Evolutionary conservation across 2,329 filamentous ascomycete genomes (phyloP), one percentile per base, ranked within the genome.

Genomic region (Xylaria arbuscula): DNA sequence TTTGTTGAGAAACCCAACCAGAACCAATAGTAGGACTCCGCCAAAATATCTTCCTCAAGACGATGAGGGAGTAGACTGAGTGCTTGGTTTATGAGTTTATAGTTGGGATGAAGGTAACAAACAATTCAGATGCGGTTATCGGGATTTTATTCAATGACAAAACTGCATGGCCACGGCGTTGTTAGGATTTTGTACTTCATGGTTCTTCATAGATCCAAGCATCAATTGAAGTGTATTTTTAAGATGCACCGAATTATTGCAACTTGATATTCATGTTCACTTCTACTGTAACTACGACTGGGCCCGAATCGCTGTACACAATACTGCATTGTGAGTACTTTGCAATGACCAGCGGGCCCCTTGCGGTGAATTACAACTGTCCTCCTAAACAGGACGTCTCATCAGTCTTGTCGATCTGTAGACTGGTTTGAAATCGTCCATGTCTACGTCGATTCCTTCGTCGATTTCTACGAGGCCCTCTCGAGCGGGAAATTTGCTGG

Each of bases 381-480:
- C 5, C 28, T 28, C 48, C 68, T 73, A 72, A 51, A 68, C 56
- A 64, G 58, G 67, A 47, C 69, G 70, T 57, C 73, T 74, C 65
- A 70, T 67, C 64, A 71, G 71, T 64, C 69, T 74, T 34, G 72
- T 69, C n/a, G 73, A 65, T 64, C 71, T 73, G 50, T 68, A 70
- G 65, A 68, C 67, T n/a, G 76, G 72, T 54, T 74, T 72, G 67
- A 74, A 72, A 66, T 72, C 70, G 57, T 76, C 75, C 72, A 78
- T 72, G 64, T 78, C 77, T 45, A 78, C 64, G 69, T 78, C 76
- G 55, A 78, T 77, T 63, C 77, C 77, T 48, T 79, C 76, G 66
- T 78, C 77, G 48, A 76, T 72, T 54, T 76, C 76, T 63, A 75
- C 51, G 28, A 68, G 64, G 28, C 65, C 50, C 42, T 72, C 68